These are phyloP conservation scores for Marasmius sp. DNA, from an alignment of 1,284 basidiomycete species.

Conservation along the genomic window DNA sequence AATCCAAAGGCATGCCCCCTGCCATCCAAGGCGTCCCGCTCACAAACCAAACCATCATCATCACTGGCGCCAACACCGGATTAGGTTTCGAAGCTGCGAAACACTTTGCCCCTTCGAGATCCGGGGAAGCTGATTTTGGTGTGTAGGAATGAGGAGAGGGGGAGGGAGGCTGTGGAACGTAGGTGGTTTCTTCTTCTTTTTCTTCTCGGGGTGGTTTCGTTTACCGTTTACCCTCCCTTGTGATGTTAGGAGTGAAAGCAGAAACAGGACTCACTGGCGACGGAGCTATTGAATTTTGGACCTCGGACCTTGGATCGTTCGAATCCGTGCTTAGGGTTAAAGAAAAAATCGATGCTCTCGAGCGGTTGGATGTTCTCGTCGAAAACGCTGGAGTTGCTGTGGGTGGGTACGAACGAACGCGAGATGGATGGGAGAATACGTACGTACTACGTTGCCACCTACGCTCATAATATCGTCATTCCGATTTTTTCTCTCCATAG, in stretches of 20 bases:
- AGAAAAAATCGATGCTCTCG: conserved; percentile 31
- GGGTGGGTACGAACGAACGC: conserved; percentile 21
- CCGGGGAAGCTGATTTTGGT: conserved; percentile 27
- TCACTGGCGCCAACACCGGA: conserved; percentile 33
- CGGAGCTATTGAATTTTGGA: conserved; percentile 32
- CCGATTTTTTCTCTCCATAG: not conserved
- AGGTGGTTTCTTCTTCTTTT: not conserved
- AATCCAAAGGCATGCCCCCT: conserved; percentile 16
- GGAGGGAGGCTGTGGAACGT: conserved; percentile 20
- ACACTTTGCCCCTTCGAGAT: conserved; percentile 30
- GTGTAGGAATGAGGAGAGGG: conserved; percentile 26
- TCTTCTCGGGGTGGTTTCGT: not conserved
- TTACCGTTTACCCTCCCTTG: too few relatives aligned
- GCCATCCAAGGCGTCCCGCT: conserved; percentile 28
- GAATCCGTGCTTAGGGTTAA: conserved; percentile 36
- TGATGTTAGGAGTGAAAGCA: conserved; percentile 29
- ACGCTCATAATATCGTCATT: conserved; percentile 3
- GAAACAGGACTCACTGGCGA: conserved; percentile 32
- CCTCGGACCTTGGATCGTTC: conserved; percentile 38
- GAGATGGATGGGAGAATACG: conserved; percentile 38
- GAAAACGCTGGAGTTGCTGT: conserved; percentile 34
- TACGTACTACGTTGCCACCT: conserved; percentile 21
- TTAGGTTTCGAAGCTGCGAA: conserved; percentile 31
- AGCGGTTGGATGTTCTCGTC: conserved; percentile 38
- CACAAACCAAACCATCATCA: conserved; percentile 30